Evolutionary conservation across 1,284 basidiomycete species (phyloP), one percentile per base, ranked within the genome.

Genomic region (Erythrobasidium hasegawianum): DNA sequence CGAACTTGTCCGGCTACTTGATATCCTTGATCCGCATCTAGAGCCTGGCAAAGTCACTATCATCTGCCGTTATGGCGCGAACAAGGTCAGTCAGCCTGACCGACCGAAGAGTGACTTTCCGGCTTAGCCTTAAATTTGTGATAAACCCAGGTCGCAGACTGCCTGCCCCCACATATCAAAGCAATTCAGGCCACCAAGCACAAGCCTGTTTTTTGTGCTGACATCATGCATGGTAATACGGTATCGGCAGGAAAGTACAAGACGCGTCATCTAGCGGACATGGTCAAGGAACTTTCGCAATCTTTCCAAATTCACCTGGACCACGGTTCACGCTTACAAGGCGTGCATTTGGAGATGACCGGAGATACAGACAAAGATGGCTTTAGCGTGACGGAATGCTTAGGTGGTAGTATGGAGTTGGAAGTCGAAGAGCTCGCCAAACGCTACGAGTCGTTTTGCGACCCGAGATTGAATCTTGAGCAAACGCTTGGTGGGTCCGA

Each of bases 261-360:
- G 78, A 97, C 93, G 0, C 86, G 94, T 26, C 83, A 91, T 75
- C 97, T 97, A 75, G 85, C 86, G 43, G 91, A 92, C 57, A 90
- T 98, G 75, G 88, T 97, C 64, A 83, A 83, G 59, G 95, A 98
- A 77, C 83, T 98, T 45, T 87, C 87, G 0, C 81, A 87, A 0
- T 89, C 87, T 67, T 82, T 97, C 70, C 82, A 84, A 22, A 91
- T 97, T 68, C 94, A 97, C 76, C 78, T 83, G 5, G 79, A 82
- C 47, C 83, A 83, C 70, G 80, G 80, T 16, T 92, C 90, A 4
- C 83, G 86, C 40, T 81, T 97, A 1, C 88, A 87, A n/a, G 95
- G 95, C n/a, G 88, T 97, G 20, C 93, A 91, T 76, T 85, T 98
- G 47, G 95, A 98, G 79, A 87, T 98, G 75, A 98, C 95, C 0